Base-by-base conservation (phyloP, 345 rosid genomes). In the Rhizophora mangle region DNA sequence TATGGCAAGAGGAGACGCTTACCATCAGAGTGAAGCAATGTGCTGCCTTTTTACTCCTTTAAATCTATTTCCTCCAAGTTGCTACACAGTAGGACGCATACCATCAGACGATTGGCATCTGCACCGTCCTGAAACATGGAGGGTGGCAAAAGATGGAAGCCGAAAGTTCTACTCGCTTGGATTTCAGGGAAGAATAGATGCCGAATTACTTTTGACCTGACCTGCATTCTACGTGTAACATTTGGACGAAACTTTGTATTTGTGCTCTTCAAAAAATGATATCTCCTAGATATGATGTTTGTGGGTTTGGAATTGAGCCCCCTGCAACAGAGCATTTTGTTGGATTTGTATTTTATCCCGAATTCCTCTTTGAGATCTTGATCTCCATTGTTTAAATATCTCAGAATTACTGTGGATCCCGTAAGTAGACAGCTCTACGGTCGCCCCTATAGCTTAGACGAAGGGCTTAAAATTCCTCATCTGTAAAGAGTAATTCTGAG, bases 1-100 rank as follows among this genome's bases (percentile, higher is more conserved):
- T 86, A 88, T 56, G 91, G 90, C 46, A 88, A 90, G 83, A 84
- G 89, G 82, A 86, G 96, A 69, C 88, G 90, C 37, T 43, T 70
- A 49, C 83, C 86, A 26, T 83, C 85, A 22, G 86, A 85, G 64
- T 85, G 82, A 85, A n/a, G 54, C 60, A 61, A 24, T 11, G 20
- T 27, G 22, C 52, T 61, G 54, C 54, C 72, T 52, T 34, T 60
- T 68, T 19, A 43, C 49, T 43, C 49, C 19, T 13, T 43, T 43
- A 37, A 43, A 24, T 46, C 10, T 52, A 55, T 34, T 37, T 64
- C 52, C 60, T 32, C 65, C 4, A 15, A 6, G 60, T 2, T 55
- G 26, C 26, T 9, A 6, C 18, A 24, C 29, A 8, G 51, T 65
- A 30, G 6, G n/a, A n/a, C n/a, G n/a, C n/a, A n/a, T n/a, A n/a